Evolutionary conservation across 768 basidiomycete species (phyloP), one percentile per base, ranked within the genome.

Genomic region (Coprinellus micaceus): DNA sequence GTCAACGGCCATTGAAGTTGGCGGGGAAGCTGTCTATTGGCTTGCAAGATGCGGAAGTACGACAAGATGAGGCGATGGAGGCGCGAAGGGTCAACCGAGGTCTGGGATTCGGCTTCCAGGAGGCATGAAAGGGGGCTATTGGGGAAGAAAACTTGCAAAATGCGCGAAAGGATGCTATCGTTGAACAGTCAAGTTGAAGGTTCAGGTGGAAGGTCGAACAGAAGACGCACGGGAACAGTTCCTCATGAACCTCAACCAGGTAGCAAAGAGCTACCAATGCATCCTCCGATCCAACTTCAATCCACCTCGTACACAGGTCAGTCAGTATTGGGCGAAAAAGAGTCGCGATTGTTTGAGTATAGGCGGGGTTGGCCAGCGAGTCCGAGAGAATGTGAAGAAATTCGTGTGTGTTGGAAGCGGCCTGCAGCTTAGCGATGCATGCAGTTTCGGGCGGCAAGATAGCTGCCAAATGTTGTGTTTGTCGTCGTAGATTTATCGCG

Each of bases 271-370:
- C 85, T 46, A 78, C 72, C 46, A 85, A 69, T 59, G 50, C 67
- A 70, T 62, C 81, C 77, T 78, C 65, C 57, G 78, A 69, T 36
- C 75, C 63, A 19, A 76, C 72, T n/a, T 86, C 74, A 40, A 95
- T 66, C 93, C 92, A 97, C 63, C 89, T 72, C 3, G 89, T 89
- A 63, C 86, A 86, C 24, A 98, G 71, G 68, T 96, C 90, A 25
- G 88, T 63, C 37, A 93, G 68, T 52, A 98, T 70, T 3, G 95
- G 94, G 58, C 88, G 75, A 71, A 89, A 98, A 11, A 80, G 60
- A 5, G 72, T 75, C 19, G 88, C 82, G 57, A 98, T 76, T 12
- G 74, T 63, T 28, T 79, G 63, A 0, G 92, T 92, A 41, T 87
- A 77, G 11, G 82, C 77, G 9, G 89, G 86, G 17, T 75, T 66